These are phyloP conservation scores for Senna siamea DNA, from an alignment of 306 rosid genomes.

Conservation along the genomic window DNA sequence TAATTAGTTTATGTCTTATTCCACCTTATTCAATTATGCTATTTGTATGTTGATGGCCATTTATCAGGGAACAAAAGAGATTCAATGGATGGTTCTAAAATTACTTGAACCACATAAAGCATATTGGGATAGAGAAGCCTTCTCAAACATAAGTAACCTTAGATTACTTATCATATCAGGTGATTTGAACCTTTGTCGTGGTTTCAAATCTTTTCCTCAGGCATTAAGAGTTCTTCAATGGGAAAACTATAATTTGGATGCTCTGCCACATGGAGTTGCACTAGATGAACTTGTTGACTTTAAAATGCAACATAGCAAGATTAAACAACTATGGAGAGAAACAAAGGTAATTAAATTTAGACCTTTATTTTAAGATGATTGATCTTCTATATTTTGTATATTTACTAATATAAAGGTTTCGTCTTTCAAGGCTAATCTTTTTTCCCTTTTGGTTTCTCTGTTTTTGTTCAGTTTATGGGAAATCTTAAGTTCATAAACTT, in stretches of 20 bases:
- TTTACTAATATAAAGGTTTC: no score
- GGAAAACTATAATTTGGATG: not conserved
- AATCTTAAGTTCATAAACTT: not conserved
- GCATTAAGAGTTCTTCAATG: not conserved
- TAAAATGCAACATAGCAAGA: not conserved
- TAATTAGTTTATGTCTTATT: not conserved
- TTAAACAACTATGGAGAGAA: slow-evolving; percentile 3
- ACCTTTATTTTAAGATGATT: no score
- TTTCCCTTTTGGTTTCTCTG: not conserved
- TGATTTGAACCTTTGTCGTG: not conserved
- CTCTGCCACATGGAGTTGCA: not conserved
- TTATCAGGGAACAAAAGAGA: not conserved
- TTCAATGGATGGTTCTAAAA: not conserved
- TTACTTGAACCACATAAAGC: not conserved
- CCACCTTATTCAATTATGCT: no score
- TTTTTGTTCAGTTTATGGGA: not conserved
- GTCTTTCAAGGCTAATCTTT: not conserved
- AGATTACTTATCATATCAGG: not conserved
- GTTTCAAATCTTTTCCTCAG: not conserved
- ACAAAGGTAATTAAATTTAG: not conserved
- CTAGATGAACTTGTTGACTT: not conserved
- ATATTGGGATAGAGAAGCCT: not conserved
- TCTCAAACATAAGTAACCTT: not conserved
- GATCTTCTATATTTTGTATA: no score
- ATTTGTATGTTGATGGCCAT: no score